Conservation (phyloP, 257 asterid genomes). For the Forsythia suspensa region DNA sequence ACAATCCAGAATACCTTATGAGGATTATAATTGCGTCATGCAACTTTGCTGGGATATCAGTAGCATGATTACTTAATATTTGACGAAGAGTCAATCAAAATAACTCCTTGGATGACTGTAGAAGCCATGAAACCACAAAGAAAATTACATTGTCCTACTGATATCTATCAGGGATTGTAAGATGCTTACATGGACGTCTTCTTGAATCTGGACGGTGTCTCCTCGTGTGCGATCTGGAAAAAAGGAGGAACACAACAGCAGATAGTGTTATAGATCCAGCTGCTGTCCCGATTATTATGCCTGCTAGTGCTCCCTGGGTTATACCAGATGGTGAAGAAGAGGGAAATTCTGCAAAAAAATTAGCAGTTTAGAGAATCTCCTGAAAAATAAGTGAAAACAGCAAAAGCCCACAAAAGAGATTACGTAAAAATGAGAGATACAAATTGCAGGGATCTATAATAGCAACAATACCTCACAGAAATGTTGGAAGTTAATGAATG, state of each 20-base stretch:
- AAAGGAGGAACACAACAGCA: conserved; percentile 57
- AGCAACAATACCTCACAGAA: neutral
- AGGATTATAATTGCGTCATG: neutral
- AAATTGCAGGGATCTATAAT: neutral
- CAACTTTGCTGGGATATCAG: neutral
- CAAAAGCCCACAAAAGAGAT: neutral
- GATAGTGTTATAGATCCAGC: conserved; percentile 73
- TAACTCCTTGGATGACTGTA: neutral
- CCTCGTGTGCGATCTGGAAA: conserved; percentile 51
- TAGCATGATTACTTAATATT: neutral
- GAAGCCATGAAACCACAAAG: neutral
- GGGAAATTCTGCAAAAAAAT: neutral
- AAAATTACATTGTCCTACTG: neutral
- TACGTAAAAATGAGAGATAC: neutral
- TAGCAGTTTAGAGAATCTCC: neutral
- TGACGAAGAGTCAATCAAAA: neutral
- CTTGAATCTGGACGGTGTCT: conserved; percentile 48
- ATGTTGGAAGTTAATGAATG: neutral
- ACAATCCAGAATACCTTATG: neutral
- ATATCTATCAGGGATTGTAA: conserved; percentile 16
- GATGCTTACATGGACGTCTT: conserved; percentile 67
- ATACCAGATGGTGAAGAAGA: conserved; percentile 42
- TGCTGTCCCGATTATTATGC: conserved; percentile 70
- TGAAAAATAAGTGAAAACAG: neutral
- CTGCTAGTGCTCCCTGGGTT: conserved; percentile 82